Conservation (phyloP, 163 green algal genomes). For the Scenedesmus sp. region DNA sequence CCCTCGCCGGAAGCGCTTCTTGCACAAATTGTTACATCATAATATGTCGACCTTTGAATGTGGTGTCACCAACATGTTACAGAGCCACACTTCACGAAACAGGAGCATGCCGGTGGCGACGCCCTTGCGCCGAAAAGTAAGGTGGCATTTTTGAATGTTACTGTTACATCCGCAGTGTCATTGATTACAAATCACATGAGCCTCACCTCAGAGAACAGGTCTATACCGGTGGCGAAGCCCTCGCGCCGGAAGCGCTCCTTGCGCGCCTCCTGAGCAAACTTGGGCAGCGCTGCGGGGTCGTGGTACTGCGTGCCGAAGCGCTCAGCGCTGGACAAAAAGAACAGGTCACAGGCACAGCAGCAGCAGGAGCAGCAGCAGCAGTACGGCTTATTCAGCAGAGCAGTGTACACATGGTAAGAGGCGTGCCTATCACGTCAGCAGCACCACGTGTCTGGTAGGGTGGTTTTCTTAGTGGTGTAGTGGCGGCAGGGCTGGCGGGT, state of each 20-base stretch:
- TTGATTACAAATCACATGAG: too few relatives aligned
- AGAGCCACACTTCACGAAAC: too few relatives aligned
- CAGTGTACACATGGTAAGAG: neutral
- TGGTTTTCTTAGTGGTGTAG: too few relatives aligned
- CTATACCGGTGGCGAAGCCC: constrained; percentile 82
- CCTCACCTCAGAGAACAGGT: constrained; percentile 71
- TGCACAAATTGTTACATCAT: too few relatives aligned
- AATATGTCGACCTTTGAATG: too few relatives aligned
- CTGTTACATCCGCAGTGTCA: neutral
- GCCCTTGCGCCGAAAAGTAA: too few relatives aligned
- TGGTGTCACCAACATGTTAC: too few relatives aligned
- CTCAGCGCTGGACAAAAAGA: constrained; percentile 56
- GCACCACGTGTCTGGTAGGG: too few relatives aligned
- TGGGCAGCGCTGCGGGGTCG: constrained; percentile 67
- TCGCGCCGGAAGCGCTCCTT: constrained; percentile 59
- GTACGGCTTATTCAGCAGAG: neutral
- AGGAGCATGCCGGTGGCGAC: too few relatives aligned
- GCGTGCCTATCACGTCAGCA: neutral
- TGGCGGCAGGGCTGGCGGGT: too few relatives aligned
- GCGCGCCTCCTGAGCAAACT: constrained; percentile 68
- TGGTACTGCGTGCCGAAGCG: constrained; percentile 76
- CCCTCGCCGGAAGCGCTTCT: too few relatives aligned
- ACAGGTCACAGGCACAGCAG: neutral
- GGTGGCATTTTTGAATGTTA: too few relatives aligned
- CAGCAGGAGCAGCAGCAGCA: neutral